These are phyloP conservation scores for Starmerella cellae DNA, from an alignment of 805 yeast species.

Conservation along the genomic window DNA sequence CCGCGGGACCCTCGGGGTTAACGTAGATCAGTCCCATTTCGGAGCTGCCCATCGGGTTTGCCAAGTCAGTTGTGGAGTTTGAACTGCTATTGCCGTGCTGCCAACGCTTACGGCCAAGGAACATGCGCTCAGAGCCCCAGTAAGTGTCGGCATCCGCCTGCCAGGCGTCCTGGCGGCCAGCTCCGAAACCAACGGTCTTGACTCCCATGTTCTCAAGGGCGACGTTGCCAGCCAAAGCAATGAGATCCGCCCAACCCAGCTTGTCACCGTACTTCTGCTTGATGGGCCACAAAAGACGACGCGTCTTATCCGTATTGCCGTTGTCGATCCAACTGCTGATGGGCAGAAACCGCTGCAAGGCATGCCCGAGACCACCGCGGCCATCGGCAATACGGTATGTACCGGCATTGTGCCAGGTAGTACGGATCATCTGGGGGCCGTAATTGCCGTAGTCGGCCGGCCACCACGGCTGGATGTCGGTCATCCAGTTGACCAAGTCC, in stretches of 20 bases:
- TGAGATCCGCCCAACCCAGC: conserved; percentile 17
- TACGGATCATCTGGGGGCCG: conserved; percentile 18
- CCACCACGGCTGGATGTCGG: conserved; percentile 17
- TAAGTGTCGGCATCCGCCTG: conserved; percentile 12
- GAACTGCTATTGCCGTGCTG: conserved; percentile 4
- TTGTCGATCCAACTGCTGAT: conserved; percentile 16
- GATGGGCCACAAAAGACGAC: conserved; percentile 18
- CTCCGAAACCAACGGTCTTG: conserved; percentile 13
- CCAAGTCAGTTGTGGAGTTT: conserved; percentile 9
- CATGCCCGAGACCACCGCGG: conserved; percentile 19
- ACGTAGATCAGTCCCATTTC: conserved; percentile 16
- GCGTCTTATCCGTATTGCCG: conserved; percentile 18
- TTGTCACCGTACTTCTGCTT: conserved; percentile 19
- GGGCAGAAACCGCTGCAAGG: conserved; percentile 16
- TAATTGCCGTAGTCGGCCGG: conserved; percentile 19
- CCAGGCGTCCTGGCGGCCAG: conserved; percentile 17
- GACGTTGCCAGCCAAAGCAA: conserved; percentile 16
- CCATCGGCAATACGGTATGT: conserved; percentile 19
- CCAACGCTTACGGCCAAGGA: conserved; percentile 16
- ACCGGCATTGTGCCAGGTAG: conserved; percentile 18
- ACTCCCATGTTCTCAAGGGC: conserved; percentile 19
- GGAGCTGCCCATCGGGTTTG: conserved; percentile 11
- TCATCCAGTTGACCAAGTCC: conserved; percentile 11
- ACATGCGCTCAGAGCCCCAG: conserved; percentile 16
- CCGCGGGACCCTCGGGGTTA: conserved; percentile 19